Evolutionary conservation across 148 eudicot species (phyloP), one percentile per base, ranked within the genome.

Genomic region (Diospyros kaki): DNA sequence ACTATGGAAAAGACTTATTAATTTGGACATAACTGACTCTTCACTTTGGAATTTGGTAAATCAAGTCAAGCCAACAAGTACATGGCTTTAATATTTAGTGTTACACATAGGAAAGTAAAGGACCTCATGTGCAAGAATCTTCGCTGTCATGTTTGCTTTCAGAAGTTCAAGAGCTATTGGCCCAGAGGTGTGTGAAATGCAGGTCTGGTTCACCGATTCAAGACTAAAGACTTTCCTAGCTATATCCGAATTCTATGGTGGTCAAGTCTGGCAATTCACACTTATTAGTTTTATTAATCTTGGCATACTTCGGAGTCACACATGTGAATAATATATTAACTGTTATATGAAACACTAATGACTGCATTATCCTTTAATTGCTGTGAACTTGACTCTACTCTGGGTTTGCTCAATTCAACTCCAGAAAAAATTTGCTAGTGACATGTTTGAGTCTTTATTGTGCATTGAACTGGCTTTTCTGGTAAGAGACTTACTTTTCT

Each of bases 21-120:
- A 60, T 59, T 48, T 59, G 41, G 54, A 51, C 52, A 28, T 39
- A 28, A 61, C 62, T 42, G 74, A 63, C 54, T 43, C 62, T 77
- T 71, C 38, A 71, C 28, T 63, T 69, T 51, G 12, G 15, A 68
- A 38, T 14, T 8, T 51, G 68, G 58, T 58, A 40, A 18, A 44
- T 68, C 40, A 58, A 17, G 18, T 28, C 66, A 2, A 48, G 52
- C 52, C 52, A 4, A 4, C 52, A 48, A 48, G 0, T 4, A 48
- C 54, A 50, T 12, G 9, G 55, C 58, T 17, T 50, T n/a, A 40
- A 45, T 44, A 52, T 72, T 60, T 28, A 28, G 28, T 28, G 28
- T 28, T 28, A 28, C 28, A 28, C 28, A 28, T 28, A 28, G 28
- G 28, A 28, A 28, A 28, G 28, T 28, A 28, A 28, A 28, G 28